Evolutionary conservation across 495 filamentous ascomycete genomes (phyloP).

Genomic region (Aspergillus egyptiacus): DNA sequence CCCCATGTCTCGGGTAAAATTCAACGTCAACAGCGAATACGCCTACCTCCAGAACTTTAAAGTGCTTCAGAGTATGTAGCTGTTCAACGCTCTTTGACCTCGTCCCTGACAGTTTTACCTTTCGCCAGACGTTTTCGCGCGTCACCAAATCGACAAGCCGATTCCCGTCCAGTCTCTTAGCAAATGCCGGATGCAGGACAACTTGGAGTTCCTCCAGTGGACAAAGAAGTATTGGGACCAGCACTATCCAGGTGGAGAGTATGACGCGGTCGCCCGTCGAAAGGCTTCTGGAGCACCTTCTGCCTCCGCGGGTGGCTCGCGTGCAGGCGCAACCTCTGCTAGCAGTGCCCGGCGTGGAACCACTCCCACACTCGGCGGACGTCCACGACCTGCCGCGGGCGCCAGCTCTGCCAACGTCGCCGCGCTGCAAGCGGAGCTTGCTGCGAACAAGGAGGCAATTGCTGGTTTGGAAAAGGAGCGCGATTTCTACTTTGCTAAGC

Average conservation of each 20-base stretch:
- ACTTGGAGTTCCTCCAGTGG: slow-evolving; percentile 98
- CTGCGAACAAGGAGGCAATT: slow-evolving; percentile 77
- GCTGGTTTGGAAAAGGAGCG: slow-evolving; percentile 85
- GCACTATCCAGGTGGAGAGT: slow-evolving; percentile 92
- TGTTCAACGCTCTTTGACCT: slow-evolving; percentile 2
- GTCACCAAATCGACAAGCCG: slow-evolving; percentile 77
- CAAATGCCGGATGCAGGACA: slow-evolving; percentile 99
- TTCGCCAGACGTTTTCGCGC: slow-evolving; percentile 68
- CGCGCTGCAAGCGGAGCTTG: slow-evolving; percentile 73
- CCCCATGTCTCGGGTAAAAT: slow-evolving; percentile 94
- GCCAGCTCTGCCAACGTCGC: slow-evolving; percentile 53
- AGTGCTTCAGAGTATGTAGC: slow-evolving; percentile 77
- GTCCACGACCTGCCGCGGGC: slow-evolving; percentile 37
- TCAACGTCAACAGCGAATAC: slow-evolving; percentile 95
- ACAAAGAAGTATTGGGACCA: slow-evolving; percentile 96
- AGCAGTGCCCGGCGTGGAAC: slow-evolving; percentile 61
- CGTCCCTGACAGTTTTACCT: slow-evolving; percentile 5
- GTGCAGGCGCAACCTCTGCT: slow-evolving; percentile 41
- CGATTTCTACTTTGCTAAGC: slow-evolving; percentile 98
- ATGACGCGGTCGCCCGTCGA: slow-evolving; percentile 79
- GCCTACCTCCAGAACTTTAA: slow-evolving; percentile 98
- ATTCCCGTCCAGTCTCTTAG: slow-evolving; percentile 82
- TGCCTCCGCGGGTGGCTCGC: slow-evolving; percentile 36
- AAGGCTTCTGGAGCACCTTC: slow-evolving; percentile 70
- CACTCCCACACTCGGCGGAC: slow-evolving; percentile 63